These are phyloP conservation scores for Coniochaeta sp. DNA, from an alignment of 2,329 filamentous ascomycete species.

Conservation along the genomic window DNA sequence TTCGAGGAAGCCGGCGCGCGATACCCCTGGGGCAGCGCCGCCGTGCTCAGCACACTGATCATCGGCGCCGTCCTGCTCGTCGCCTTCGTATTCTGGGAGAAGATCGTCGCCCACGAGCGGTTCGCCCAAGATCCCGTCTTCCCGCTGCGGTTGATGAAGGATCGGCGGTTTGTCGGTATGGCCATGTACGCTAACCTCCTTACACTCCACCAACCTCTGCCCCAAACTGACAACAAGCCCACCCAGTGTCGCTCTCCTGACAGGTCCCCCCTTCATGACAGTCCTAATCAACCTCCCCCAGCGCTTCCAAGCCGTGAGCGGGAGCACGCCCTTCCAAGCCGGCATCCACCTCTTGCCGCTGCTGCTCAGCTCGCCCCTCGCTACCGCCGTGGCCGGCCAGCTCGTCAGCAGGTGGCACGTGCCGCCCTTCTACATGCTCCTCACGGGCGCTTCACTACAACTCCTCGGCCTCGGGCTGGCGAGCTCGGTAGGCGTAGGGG, in stretches of 20 bases:
- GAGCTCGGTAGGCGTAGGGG: background rate
- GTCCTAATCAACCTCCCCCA: background rate
- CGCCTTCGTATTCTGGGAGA: background rate
- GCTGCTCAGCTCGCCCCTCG: background rate
- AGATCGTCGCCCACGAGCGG: background rate
- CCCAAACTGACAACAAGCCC: background rate
- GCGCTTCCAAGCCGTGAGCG: slow-evolving; percentile 1
- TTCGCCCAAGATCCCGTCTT: background rate
- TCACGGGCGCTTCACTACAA: background rate
- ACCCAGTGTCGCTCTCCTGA: background rate
- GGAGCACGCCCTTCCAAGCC: background rate
- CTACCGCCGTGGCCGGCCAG: background rate
- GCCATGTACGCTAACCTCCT: background rate
- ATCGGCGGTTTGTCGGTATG: background rate
- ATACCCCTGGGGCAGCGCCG: background rate
- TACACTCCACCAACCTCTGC: background rate
- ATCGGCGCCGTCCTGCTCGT: background rate
- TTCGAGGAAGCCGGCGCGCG: background rate
- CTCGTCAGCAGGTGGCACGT: background rate
- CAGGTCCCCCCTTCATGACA: background rate
- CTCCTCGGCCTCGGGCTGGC: background rate
- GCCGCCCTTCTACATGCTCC: background rate
- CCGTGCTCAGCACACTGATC: background rate
- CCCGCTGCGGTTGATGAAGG: background rate
- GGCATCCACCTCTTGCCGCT: background rate